These are phyloP conservation scores for Ustilago esculenta DNA, from an alignment of 1,284 basidiomycete species.

Conservation along the genomic window DNA sequence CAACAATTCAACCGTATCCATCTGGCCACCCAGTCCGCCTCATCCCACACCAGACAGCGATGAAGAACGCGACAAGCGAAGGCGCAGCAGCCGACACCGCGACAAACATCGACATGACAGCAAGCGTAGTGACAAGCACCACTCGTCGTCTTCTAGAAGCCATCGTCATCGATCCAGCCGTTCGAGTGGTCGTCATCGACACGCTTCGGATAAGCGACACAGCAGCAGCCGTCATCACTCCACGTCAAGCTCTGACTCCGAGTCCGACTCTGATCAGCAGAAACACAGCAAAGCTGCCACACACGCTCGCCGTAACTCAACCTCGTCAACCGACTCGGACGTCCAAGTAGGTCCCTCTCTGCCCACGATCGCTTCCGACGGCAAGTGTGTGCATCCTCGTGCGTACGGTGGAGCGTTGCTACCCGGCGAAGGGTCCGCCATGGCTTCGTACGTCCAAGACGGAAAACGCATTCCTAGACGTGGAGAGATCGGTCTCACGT, in stretches of 20 bases:
- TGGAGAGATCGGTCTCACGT: slow-evolving; percentile 94
- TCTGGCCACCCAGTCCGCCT: slow-evolving; percentile 55
- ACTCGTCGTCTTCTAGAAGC: slow-evolving; percentile 17
- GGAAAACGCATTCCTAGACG: slow-evolving; percentile 93
- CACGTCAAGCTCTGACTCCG: slow-evolving; percentile 18
- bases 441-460: slow-evolving; percentile 92
- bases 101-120: slow-evolving; percentile 16
- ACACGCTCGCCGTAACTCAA: not conserved
- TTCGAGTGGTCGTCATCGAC: slow-evolving; percentile 10
- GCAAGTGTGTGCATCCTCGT: slow-evolving; percentile 33
- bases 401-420: slow-evolving; percentile 81
- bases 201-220: slow-evolving; percentile 11
- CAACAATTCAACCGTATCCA: slow-evolving; percentile 47
- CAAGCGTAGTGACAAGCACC: slow-evolving; percentile 24
- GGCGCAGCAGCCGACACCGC: slow-evolving; percentile 24
- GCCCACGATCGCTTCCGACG: slow-evolving; percentile 20
- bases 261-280: not conserved
- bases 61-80: slow-evolving; percentile 45
- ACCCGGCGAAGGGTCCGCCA: slow-evolving; percentile 93
- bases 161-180: slow-evolving; percentile 22
- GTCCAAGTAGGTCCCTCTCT: slow-evolving; percentile 36
- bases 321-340: slow-evolving; percentile 9
- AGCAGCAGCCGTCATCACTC: slow-evolving; percentile 20
- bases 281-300: not conserved
- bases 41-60: slow-evolving; percentile 45